A percentile compares a stretch with the other conserved stretches of the same genome.
These are phyloP conservation scores for Daucus carota DNA, from an alignment of 129 eudicot genomes.

Conservation along the genomic window DNA sequence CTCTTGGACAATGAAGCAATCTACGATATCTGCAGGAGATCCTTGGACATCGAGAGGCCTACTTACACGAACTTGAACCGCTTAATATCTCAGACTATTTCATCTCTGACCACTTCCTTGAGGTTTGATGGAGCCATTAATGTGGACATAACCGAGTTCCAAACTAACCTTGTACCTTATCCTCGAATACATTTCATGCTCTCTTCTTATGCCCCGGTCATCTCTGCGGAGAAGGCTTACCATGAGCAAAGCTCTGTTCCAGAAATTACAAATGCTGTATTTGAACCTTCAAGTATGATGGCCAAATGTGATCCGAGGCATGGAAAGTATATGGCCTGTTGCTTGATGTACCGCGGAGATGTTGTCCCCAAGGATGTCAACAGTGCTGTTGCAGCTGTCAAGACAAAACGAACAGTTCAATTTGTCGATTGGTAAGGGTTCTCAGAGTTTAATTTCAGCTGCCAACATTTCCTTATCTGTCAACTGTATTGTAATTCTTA, in stretches of 20 bases:
- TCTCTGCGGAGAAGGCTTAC: slow-evolving; percentile 69
- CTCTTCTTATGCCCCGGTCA: slow-evolving; percentile 78
- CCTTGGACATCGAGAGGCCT: slow-evolving; percentile 70
- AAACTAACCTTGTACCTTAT: slow-evolving; percentile 79
- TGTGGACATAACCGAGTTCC: slow-evolving; percentile 74
- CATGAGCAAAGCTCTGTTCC: slow-evolving; percentile 73
- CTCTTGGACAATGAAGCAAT: slow-evolving; percentile 72
- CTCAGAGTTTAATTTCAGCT: not conserved
- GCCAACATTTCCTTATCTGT: not conserved
- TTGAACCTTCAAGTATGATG: slow-evolving; percentile 84
- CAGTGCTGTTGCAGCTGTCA: slow-evolving; percentile 62
- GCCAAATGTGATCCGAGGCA: slow-evolving; percentile 89
- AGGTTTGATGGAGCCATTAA: slow-evolving; percentile 91
- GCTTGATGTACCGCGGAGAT: slow-evolving; percentile 86
- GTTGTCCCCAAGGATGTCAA: slow-evolving; percentile 87
- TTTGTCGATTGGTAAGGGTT: slow-evolving; percentile 70
- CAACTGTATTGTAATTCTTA: not conserved
- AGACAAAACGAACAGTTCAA: slow-evolving; percentile 68
- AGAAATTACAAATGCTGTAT: slow-evolving; percentile 71
- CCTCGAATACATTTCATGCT: slow-evolving; percentile 90
- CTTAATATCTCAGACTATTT: slow-evolving; percentile 62
- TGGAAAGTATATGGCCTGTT: slow-evolving; percentile 84
- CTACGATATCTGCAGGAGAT: slow-evolving; percentile 59
- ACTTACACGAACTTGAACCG: slow-evolving; percentile 78
- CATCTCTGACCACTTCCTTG: slow-evolving; percentile 71